phyloP scores from a whole-genome alignment of 192 early-diverging fungal species.

The Umbelopsis vinacea region DNA sequence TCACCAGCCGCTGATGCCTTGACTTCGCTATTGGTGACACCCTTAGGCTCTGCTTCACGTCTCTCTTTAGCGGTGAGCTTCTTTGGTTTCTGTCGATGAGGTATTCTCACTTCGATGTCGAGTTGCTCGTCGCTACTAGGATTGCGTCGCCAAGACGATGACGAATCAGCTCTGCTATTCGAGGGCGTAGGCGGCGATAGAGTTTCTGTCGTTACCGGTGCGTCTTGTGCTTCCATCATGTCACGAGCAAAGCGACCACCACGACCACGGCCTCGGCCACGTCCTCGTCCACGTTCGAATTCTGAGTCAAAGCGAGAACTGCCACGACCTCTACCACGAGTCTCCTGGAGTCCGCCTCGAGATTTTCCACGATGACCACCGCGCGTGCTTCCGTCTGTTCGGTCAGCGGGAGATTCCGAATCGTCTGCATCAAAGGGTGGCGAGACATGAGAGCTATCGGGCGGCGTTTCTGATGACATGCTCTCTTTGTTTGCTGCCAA shows the following conservation, averaged over 20 bases:
- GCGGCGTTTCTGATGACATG: no score
- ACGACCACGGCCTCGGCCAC: slow-evolving; percentile 22
- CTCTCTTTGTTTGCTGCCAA: not conserved
- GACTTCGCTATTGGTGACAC: not conserved
- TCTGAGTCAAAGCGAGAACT: slow-evolving; percentile 6
- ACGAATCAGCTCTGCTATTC: not conserved
- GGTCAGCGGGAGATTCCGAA: not conserved
- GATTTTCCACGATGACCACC: slow-evolving; percentile 2
- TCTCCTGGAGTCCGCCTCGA: not conserved
- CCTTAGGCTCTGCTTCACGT: not conserved
- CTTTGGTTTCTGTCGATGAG: slow-evolving; percentile 12
- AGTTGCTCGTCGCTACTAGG: not conserved
- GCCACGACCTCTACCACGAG: not conserved
- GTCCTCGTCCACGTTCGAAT: slow-evolving; percentile 16
- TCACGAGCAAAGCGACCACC: not conserved
- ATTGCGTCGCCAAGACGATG: slow-evolving; percentile 22
- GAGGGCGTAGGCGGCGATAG: not conserved
- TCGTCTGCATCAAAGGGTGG: not conserved
- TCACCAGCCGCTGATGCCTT: not conserved
- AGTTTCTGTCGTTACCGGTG: not conserved
- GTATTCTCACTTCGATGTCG: slow-evolving; percentile 10
- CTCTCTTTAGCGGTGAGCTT: not conserved
- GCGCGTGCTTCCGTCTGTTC: not conserved
- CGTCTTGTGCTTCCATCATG: not conserved
- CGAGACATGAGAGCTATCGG: not conserved